Conservation (phyloP, 371 early-diverging fungal species). For the Smittium culicis region DNA sequence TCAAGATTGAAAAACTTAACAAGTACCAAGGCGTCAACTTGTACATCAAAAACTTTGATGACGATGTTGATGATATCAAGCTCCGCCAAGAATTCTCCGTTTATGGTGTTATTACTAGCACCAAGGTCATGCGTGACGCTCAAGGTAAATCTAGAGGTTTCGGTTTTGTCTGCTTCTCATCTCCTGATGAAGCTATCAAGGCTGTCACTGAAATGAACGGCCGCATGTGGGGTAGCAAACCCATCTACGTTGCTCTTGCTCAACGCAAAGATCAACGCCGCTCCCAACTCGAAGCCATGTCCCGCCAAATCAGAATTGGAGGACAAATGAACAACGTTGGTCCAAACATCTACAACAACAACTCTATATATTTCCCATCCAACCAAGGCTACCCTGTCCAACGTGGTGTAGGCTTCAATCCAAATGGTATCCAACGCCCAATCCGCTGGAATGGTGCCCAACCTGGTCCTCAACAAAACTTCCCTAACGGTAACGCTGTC, state of each 20-base stretch:
- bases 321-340: slow-evolving; percentile 19
- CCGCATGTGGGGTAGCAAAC: slow-evolving; percentile 84
- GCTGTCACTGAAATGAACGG: slow-evolving; percentile 85
- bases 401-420: slow-evolving; percentile 17
- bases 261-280: slow-evolving; percentile 95
- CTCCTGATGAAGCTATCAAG: slow-evolving; percentile 82
- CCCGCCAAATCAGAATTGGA: slow-evolving; percentile 56
- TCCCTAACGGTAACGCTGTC: slow-evolving; percentile 33
- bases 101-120: slow-evolving; percentile 89
- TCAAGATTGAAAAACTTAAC: slow-evolving; percentile 83
- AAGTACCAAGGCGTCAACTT: slow-evolving; percentile 97
- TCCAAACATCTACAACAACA: slow-evolving; percentile 23
- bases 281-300: slow-evolving; percentile 82
- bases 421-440: slow-evolving; percentile 23
- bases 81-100: slow-evolving; percentile 88
- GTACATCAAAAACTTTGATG: slow-evolving; percentile 96
- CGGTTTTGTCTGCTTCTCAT: slow-evolving; percentile 83
- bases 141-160: slow-evolving; percentile 68
- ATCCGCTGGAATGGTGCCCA: slow-evolving; percentile 33
- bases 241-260: slow-evolving; percentile 93
- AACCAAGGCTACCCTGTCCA: slow-evolving; percentile 20
- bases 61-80: slow-evolving; percentile 85
- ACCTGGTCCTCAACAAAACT: slow-evolving; percentile 36
- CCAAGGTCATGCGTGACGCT: slow-evolving; percentile 95
- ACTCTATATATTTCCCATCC: slow-evolving; percentile 31